Evolutionary conservation across 257 asterid genomes (phyloP), one percentile per base, ranked within the genome.

Genomic region (Lycium ferocissimum): DNA sequence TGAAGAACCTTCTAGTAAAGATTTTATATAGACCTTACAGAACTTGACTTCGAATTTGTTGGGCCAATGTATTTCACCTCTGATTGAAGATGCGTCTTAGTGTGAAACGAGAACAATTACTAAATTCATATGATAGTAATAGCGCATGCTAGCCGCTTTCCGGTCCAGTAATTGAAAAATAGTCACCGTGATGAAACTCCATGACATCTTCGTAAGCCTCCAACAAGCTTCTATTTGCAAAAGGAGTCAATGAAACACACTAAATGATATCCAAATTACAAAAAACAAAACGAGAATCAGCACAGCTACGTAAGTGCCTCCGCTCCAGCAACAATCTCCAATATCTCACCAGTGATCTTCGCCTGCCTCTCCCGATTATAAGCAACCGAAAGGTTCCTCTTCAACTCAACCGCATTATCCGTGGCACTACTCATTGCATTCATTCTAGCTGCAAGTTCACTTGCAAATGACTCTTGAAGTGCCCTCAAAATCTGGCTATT

Each of bases 261-360:
- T 45, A 1, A 45, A 45, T 6, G 38, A 6, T 2, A 20, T 45
- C 58, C 38, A 47, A 20, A 81, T 81, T 22, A 49, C 37, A 26
- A 81, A 62, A 14, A 35, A 40, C 45, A 40, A 62, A 65, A 75
- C 37, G 37, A 75, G 83, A 73, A 71, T 47, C 82, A 73, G 57
- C 17, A 37, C 49, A 49, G 43, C 88, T 86, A 83, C 84, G 15
- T 43, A 83, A 90, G 90, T 65, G 92, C 92, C 90, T 94, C 97
- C 0, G 98, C 97, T 83, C 94, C 97, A 11, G 98, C 94, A 88
- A 89, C 93, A 84, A 93, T 93, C 91, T 94, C 98, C 72, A 94
- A 84, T 81, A 93, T 85, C 67, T 94, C 98, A 22, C 91, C 88
- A 1, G 97, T 94, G 78, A 94, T 93, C 91, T 94, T 94, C 0